A percentile compares a stretch with the other conserved stretches of the same genome.
Conservation (phyloP, 331 rosid species). For the Erythrophleum ivorense region DNA sequence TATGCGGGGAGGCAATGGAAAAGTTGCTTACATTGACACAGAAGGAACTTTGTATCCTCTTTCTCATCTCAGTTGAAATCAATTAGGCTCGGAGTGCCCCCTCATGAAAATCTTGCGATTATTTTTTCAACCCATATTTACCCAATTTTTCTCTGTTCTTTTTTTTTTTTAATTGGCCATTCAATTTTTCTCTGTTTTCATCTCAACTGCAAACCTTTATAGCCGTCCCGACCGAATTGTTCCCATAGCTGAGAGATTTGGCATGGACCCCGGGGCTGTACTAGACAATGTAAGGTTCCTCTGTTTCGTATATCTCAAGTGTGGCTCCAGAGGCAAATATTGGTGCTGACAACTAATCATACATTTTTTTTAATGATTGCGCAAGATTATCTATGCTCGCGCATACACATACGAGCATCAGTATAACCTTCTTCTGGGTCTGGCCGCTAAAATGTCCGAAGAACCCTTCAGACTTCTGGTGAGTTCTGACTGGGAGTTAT, state of each 20-base stretch:
- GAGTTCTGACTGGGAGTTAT: constrained; percentile 40
- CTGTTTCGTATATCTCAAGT: constrained; percentile 1
- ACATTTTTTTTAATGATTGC: constrained; percentile 35
- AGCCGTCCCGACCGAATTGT: constrained; percentile 97
- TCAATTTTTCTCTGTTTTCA: constrained; percentile 37
- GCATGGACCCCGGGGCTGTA: constrained; percentile 96
- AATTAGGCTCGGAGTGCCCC: neutral
- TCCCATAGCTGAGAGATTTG: constrained; percentile 95
- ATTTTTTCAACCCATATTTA: constrained; percentile 26
- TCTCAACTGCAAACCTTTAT: constrained; percentile 44
- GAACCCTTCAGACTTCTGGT: constrained; percentile 98
- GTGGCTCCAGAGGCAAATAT: constrained; percentile 23
- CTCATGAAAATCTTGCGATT: constrained; percentile 2
- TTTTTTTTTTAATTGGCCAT: neutral
- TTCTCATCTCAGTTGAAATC: constrained; percentile 19
- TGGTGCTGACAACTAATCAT: constrained; percentile 41
- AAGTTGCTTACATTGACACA: constrained; percentile 97
- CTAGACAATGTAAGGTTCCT: constrained; percentile 78
- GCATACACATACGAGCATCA: constrained; percentile 99
- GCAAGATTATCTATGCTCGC: constrained; percentile 93
- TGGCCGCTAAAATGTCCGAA: constrained; percentile 98
- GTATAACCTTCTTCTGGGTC: constrained; percentile 84
- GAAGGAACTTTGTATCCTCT: constrained; percentile 94
- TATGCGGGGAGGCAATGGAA: constrained; percentile 96
- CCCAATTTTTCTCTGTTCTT: neutral